These are phyloP conservation scores for Cryptococcus sp. DNA, from an alignment of 1,284 basidiomycete genomes.

Conservation along the genomic window DNA sequence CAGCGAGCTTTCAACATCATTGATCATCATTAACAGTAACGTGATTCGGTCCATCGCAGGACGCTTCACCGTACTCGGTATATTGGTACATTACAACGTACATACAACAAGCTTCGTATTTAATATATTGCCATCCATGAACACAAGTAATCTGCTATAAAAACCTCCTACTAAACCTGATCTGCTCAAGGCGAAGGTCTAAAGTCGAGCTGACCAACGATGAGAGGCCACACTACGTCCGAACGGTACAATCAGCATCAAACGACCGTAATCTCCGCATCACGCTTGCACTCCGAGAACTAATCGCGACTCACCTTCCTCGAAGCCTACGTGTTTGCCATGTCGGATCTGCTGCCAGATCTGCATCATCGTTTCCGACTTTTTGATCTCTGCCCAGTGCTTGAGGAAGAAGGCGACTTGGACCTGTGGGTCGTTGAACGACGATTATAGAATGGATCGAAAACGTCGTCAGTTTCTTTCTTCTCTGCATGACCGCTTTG, in stretches of 20 bases:
- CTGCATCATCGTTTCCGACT: conserved; percentile 73
- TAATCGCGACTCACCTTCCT: conserved; percentile 50
- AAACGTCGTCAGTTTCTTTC: neutral
- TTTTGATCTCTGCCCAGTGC: conserved; percentile 78
- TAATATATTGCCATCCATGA: too few relatives aligned
- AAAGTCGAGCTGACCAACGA: conserved; percentile 36
- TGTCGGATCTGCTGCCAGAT: conserved; percentile 80
- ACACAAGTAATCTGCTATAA: too few relatives aligned
- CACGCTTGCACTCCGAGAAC: too few relatives aligned
- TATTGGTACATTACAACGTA: too few relatives aligned
- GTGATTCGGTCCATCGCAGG: too few relatives aligned
- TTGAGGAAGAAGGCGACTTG: conserved; percentile 75
- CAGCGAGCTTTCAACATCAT: too few relatives aligned
- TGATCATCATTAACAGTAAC: too few relatives aligned
- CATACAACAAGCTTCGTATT: too few relatives aligned
- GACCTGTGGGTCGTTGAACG: conserved; percentile 53
- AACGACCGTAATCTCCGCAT: neutral
- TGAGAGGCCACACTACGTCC: conserved; percentile 34
- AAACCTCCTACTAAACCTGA: too few relatives aligned
- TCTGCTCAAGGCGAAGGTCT: conserved; percentile 18
- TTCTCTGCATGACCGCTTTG: neutral
- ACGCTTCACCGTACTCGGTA: too few relatives aligned
- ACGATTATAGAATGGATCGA: too few relatives aligned
- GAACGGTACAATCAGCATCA: neutral
- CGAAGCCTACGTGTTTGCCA: conserved; percentile 77